Evolutionary conservation across 2,329 filamentous ascomycete species (phyloP).

Genomic region (Keithomyces neogunnii): DNA sequence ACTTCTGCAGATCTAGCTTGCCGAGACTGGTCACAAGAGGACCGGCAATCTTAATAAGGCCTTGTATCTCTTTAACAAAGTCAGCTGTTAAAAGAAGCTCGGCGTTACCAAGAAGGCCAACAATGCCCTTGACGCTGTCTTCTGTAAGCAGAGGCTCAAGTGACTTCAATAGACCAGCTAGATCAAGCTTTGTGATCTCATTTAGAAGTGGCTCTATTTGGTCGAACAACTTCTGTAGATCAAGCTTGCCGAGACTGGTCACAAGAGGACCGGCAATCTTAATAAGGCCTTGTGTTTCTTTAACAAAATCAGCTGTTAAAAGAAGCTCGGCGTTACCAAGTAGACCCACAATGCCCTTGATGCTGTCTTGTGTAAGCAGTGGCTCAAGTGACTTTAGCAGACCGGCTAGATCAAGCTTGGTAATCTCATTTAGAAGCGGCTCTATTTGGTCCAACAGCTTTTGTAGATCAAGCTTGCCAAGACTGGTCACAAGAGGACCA

Average conservation of each 20-base stretch:
- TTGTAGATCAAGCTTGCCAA: constrained; percentile 25
- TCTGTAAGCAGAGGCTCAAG: constrained; percentile 21
- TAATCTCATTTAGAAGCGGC: constrained; percentile 19
- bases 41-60: constrained; percentile 17
- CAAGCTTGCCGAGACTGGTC: constrained; percentile 16
- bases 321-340: constrained; percentile 23
- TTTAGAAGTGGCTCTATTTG: background rate
- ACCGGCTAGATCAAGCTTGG: constrained; percentile 22
- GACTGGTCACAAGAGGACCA: constrained; percentile 21
- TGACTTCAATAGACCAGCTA: constrained; percentile 16
- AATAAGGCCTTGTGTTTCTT: constrained; percentile 22
- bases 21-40: constrained; percentile 24
- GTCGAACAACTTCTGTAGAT: constrained; percentile 11
- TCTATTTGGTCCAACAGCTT: constrained; percentile 21
- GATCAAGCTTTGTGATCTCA: background rate
- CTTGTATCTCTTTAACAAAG: constrained; percentile 18
- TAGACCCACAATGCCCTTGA: constrained; percentile 23
- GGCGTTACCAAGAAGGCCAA: constrained; percentile 25
- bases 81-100: constrained; percentile 18
- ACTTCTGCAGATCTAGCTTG: constrained; percentile 22
- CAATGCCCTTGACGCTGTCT: constrained; percentile 21
- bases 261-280: constrained; percentile 7
- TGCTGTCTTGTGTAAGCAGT: constrained; percentile 20
- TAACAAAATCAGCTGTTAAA: constrained; percentile 22
- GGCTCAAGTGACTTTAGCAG: constrained; percentile 19